Conservation (phyloP, 371 early-diverging fungal genomes). For the Mortierella sp. region DNA sequence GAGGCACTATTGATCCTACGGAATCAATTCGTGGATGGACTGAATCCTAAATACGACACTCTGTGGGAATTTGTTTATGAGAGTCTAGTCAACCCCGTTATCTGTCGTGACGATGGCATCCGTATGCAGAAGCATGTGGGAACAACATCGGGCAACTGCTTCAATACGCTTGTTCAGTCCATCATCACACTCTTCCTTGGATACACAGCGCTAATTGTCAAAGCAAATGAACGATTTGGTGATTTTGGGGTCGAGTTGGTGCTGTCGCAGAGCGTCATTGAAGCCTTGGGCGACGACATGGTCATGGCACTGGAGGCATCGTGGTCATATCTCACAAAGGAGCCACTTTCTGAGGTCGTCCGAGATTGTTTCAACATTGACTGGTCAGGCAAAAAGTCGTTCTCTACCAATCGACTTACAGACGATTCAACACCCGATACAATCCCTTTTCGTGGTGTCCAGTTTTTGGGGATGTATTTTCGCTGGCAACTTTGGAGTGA, state of each 20-base stretch:
- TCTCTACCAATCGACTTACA: conserved; percentile 24
- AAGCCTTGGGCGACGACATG: conserved; percentile 51
- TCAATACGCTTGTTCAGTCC: conserved; percentile 47
- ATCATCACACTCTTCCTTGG: conserved; percentile 50
- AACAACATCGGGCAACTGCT: conserved; percentile 48
- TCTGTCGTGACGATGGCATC: conserved; percentile 52
- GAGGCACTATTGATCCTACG: conserved; percentile 38
- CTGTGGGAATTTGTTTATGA: conserved; percentile 49
- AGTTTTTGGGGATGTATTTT: conserved; percentile 50
- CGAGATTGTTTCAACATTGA: conserved; percentile 43
- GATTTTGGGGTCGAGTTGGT: conserved; percentile 17
- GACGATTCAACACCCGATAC: conserved; percentile 13
- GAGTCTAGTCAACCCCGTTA: conserved; percentile 35
- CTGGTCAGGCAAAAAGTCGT: conserved; percentile 52
- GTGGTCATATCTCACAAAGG: conserved; percentile 25
- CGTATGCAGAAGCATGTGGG: conserved; percentile 48
- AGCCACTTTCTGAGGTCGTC: conserved; percentile 21
- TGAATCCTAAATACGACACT: conserved; percentile 32
- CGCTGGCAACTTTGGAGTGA: conserved; percentile 29
- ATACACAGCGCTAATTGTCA: conserved; percentile 32
- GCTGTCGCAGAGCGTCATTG: conserved; percentile 25
- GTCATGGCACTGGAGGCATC: conserved; percentile 34
- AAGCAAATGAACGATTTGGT: conserved; percentile 18
- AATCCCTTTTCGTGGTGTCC: conserved; percentile 29
- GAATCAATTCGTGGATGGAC: conserved; percentile 33